phyloP scores from a whole-genome alignment of 345 rosid species.

The Turritis glabra region DNA sequence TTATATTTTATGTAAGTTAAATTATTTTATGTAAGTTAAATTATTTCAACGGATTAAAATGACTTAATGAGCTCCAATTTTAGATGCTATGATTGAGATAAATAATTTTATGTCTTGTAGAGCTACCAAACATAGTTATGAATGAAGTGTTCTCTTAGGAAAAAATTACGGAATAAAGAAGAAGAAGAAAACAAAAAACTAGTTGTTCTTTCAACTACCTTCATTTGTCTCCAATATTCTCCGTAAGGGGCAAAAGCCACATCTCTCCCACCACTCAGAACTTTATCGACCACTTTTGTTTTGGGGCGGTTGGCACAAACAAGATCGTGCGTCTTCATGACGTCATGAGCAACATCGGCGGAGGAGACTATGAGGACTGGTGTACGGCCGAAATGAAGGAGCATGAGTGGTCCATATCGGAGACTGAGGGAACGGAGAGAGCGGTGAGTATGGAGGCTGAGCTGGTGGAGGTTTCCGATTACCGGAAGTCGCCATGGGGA shows the following conservation, averaged over 20 bases:
- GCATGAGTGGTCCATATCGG: constrained; percentile 53
- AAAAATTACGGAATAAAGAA: neutral
- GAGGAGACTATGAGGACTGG: constrained; percentile 54
- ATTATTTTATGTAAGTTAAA: too few relatives aligned
- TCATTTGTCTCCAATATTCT: constrained; percentile 67
- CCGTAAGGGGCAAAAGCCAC: constrained; percentile 50
- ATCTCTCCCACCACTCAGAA: constrained; percentile 45
- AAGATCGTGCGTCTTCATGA: constrained; percentile 55
- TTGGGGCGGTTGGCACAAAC: constrained; percentile 46
- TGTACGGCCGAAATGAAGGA: constrained; percentile 46
- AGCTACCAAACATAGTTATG: too few relatives aligned
- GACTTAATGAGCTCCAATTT: too few relatives aligned
- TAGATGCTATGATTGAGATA: too few relatives aligned
- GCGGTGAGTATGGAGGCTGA: constrained; percentile 46
- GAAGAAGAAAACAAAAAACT: neutral
- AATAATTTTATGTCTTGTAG: too few relatives aligned
- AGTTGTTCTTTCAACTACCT: neutral
- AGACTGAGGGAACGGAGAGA: constrained; percentile 43
- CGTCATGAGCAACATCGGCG: constrained; percentile 42
- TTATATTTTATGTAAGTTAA: too few relatives aligned
- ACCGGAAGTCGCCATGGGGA: constrained; percentile 52
- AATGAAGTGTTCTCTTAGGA: too few relatives aligned
- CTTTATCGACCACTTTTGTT: constrained; percentile 8
- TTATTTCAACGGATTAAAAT: too few relatives aligned
- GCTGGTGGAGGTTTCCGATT: constrained; percentile 57